phyloP scores from a whole-genome alignment of 2,329 filamentous ascomycete genomes.

The Monosporascus cannonballus region DNA sequence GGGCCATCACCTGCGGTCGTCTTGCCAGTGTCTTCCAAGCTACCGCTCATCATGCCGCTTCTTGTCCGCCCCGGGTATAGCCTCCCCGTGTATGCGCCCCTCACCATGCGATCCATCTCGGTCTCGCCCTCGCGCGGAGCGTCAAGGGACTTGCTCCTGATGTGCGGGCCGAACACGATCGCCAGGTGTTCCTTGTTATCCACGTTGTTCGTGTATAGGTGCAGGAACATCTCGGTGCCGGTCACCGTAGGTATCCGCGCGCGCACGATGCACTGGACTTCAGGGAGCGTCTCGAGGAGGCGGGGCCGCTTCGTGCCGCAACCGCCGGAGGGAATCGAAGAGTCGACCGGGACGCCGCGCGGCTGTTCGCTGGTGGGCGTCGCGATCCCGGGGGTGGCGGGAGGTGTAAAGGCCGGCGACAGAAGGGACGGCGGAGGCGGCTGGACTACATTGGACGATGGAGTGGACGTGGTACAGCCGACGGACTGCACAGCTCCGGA shows the following conservation, averaged over 20 bases:
- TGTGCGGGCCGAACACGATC: conserved; percentile 88
- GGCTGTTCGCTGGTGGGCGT: conserved; percentile 42
- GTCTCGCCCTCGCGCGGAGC: conserved; percentile 69
- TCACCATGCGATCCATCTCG: conserved; percentile 85
- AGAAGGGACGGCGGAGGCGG: conserved; percentile 62
- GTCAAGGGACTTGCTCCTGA: conserved; percentile 69
- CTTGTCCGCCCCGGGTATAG: conserved; percentile 79
- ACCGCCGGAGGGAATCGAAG: conserved; percentile 49
- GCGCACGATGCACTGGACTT: conserved; percentile 89
- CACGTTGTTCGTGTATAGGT: conserved; percentile 86
- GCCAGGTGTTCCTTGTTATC: conserved; percentile 96
- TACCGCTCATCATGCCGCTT: conserved; percentile 53
- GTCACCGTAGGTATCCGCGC: conserved; percentile 89
- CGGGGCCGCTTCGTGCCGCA: conserved; percentile 61
- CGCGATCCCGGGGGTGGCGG: conserved; percentile 54
- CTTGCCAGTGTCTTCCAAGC: conserved; percentile 10
- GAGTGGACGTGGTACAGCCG: conserved; percentile 1
- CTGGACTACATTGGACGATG: conserved; percentile 8
- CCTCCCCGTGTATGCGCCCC: conserved; percentile 85
- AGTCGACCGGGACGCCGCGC: conserved; percentile 54
- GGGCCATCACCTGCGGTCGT: conserved; percentile 26
- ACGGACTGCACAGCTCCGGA: conserved; percentile 13
- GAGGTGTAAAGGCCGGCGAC: conserved; percentile 79
- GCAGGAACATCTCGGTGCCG: conserved; percentile 94
- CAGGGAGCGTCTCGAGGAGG: conserved; percentile 68